Conservation (phyloP, 2,329 filamentous ascomycete species). For the Xylariaceae sp. region DNA sequence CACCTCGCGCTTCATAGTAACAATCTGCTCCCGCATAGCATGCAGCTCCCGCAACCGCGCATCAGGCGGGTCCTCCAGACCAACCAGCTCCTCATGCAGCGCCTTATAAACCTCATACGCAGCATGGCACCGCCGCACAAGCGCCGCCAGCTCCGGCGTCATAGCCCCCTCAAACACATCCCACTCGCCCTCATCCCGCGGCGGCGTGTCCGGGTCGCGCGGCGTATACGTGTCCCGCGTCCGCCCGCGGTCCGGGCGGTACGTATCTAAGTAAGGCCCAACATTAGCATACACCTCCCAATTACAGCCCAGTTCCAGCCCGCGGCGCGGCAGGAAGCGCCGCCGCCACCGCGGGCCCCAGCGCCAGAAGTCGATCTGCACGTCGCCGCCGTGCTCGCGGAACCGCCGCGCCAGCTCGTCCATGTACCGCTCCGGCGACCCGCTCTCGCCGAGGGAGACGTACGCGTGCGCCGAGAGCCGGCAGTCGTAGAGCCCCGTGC, state of each 20-base stretch:
- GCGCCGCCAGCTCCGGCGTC: conserved; percentile 4
- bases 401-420: conserved; percentile 1
- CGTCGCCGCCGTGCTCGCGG: neutral
- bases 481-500: conserved; percentile 13
- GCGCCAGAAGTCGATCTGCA: conserved; percentile 14
- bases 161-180: conserved; percentile 1
- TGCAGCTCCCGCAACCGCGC: conserved; percentile 6
- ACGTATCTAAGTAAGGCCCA: conserved; percentile 18
- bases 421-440: conserved; percentile 13
- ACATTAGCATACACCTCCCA: conserved; percentile 19
- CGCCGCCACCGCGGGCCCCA: conserved; percentile 3
- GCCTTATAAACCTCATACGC: conserved; percentile 6
- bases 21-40: conserved; percentile 14
- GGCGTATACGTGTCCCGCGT: conserved; percentile 5
- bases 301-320: conserved; percentile 3
- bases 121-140: conserved; percentile 2
- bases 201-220: neutral
- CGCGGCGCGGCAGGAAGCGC: neutral
- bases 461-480: conserved; percentile 11
- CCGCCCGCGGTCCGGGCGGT: conserved; percentile 7
- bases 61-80: neutral
- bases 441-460: conserved; percentile 5
- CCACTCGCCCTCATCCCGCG: neutral
- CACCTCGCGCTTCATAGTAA: conserved; percentile 15
- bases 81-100: conserved; percentile 1